phyloP scores from a whole-genome alignment of 805 yeast species.

The Candida coquimbonensis region DNA sequence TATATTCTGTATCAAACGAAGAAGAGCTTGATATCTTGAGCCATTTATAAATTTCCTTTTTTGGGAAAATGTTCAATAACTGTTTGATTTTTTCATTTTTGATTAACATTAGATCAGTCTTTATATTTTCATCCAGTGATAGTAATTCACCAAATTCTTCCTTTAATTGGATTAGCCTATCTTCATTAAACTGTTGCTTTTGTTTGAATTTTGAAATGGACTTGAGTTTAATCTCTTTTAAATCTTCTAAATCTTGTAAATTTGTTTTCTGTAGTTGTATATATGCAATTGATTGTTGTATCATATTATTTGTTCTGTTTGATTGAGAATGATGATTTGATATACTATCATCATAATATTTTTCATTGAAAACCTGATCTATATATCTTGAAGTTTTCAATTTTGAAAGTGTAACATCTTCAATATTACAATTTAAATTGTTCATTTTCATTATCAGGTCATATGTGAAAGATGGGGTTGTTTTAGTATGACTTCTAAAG shows the following conservation, averaged over 20 bases:
- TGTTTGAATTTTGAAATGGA: constrained; percentile 1
- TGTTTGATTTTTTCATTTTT: constrained; percentile 18
- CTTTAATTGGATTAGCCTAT: constrained; percentile 1
- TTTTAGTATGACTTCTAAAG: constrained; percentile 2
- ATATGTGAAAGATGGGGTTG: constrained; percentile 25
- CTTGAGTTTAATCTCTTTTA: constrained; percentile 8
- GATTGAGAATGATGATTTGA: constrained; percentile 7
- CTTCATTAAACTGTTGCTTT: not conserved
- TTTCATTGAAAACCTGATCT: constrained; percentile 3
- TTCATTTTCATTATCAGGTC: constrained; percentile 37
- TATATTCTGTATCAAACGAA: constrained; percentile 11
- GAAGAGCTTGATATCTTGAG: constrained; percentile 6
- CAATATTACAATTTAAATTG: constrained; percentile 29
- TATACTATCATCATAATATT: constrained; percentile 6
- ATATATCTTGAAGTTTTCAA: constrained; percentile 10
- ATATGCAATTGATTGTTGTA: constrained; percentile 3
- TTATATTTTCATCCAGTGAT: constrained; percentile 9
- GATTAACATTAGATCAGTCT: constrained; percentile 13
- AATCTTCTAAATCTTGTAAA: constrained; percentile 8
- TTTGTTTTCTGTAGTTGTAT: constrained; percentile 5
- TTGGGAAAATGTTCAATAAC: constrained; percentile 27
- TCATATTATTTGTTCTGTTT: constrained; percentile 6
- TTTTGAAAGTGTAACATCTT: constrained; percentile 25
- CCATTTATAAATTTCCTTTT: constrained; percentile 17
- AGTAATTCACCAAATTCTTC: constrained; percentile 12